Percentiles rank a stretch among this genome's conserved stretches.
These are phyloP conservation scores for Astrothelium macrocarpum DNA, from an alignment of 495 filamentous ascomycete species.

Conservation along the genomic window DNA sequence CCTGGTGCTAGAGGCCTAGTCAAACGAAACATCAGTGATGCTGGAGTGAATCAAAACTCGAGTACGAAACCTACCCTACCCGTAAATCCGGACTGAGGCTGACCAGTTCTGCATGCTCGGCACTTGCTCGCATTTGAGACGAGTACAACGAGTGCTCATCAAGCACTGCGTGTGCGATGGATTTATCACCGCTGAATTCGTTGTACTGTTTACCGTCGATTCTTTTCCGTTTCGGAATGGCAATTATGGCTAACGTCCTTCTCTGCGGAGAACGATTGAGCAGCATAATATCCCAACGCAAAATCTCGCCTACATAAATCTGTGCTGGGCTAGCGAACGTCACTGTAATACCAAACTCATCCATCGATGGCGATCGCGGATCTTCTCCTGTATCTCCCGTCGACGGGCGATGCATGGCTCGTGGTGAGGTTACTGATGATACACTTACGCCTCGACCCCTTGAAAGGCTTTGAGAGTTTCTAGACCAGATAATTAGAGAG, in stretches of 20 bases:
- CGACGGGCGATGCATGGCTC: slow-evolving; percentile 26
- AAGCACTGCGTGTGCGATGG: slow-evolving; percentile 65
- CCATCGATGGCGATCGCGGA: slow-evolving; percentile 36
- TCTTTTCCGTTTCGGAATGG: slow-evolving; percentile 64
- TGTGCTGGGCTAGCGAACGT: slow-evolving; percentile 57
- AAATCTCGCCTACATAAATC: slow-evolving; percentile 62
- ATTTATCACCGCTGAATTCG: slow-evolving; percentile 22
- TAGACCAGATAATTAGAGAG: slow-evolving; percentile 40
- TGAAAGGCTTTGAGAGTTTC: slow-evolving; percentile 10
- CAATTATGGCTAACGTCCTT: slow-evolving; percentile 71
- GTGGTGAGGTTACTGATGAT: background rate
- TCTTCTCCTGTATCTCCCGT: slow-evolving; percentile 40
- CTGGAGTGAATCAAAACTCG: background rate
- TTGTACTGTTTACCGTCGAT: slow-evolving; percentile 49
- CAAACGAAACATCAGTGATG: slow-evolving; percentile 12
- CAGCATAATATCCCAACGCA: slow-evolving; percentile 81
- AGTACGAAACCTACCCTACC: slow-evolving; percentile 54
- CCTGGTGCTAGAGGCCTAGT: slow-evolving; percentile 58
- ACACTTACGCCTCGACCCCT: background rate
- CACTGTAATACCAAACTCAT: slow-evolving; percentile 62
- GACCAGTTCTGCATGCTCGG: slow-evolving; percentile 64
- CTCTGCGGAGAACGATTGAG: slow-evolving; percentile 64
- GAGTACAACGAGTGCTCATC: slow-evolving; percentile 79
- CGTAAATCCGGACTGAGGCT: slow-evolving; percentile 76
- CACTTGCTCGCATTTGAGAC: slow-evolving; percentile 61